Base-by-base conservation (phyloP, 257 asterid species). In the Penstemon davidsonii region DNA sequence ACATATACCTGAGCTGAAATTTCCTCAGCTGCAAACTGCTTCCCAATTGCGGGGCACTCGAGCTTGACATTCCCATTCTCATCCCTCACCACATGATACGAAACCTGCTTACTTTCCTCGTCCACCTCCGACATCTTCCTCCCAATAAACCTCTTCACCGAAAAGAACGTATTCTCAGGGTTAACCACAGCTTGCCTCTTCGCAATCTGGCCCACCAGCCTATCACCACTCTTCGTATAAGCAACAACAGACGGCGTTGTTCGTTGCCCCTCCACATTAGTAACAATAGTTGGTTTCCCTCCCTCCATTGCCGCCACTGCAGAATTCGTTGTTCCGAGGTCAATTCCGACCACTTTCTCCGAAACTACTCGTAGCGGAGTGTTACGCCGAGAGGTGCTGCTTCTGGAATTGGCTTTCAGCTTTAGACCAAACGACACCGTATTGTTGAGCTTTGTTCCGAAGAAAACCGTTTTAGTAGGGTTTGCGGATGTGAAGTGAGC, bases 301-400 rank as follows among this genome's bases (percentile, higher is more conserved):
- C 95, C 95, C 38, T 88, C 95, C 95, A 88, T 88, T 4, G 92
- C 95, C 4, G 95, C 95, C 53, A 88, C 95, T 0, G 95, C 95
- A 3, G 95, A 88, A 55, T 88, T 88, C 0, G 92, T 88, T 12
- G 95, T 88, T 19, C 95, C 95, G 38, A 88, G 74, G 60, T 88
- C 95, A 71, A 88, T 85, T 3, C 95, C 95, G 7, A 85, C 95
- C 13, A 85, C 92, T 66, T 88, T 88, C 84, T 88, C 95, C 62
- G 92, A 84, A 18, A 85, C 92, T 6, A 88, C 81, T 4, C 90
- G 87, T 18, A 88, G 50, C 7, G 74, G 80, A 33, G 41, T 39
- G 6, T 78, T 65, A 6, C 66, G 57, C n/a, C 75, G 72, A n/a
- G 55, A 44, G 7, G 36, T 50, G 18, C 58, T 42, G 63, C 18